Evolutionary conservation across 768 basidiomycete species (phyloP).

Genomic region (Rhizopogon rudus): DNA sequence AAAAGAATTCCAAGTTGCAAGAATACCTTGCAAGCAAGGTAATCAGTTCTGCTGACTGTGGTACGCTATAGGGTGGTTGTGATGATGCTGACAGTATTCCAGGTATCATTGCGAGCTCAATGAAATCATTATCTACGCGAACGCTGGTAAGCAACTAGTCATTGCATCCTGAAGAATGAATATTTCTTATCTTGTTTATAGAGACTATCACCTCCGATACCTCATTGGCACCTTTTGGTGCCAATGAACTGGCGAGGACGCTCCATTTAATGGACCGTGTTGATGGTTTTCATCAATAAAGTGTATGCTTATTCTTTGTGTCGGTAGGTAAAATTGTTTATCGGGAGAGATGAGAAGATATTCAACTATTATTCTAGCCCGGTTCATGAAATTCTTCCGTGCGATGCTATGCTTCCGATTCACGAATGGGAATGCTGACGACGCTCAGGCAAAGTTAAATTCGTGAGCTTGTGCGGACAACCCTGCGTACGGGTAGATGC

Average conservation of each 20-base stretch:
- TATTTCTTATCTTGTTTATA: slow-evolving; percentile 3
- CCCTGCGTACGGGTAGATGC: slow-evolving; percentile 29
- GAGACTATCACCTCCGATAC: slow-evolving; percentile 14
- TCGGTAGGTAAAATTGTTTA: slow-evolving; percentile 4
- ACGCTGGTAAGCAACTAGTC: not conserved
- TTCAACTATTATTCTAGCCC: not conserved
- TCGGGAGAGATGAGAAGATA: too few relatives aligned
- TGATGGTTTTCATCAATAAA: slow-evolving; percentile 3
- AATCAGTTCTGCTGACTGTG: not conserved
- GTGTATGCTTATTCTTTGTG: slow-evolving; percentile 6
- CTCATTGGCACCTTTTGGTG: slow-evolving; percentile 12
- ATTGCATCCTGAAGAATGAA: not conserved
- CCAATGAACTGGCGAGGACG: slow-evolving; percentile 8
- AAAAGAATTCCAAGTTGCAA: too few relatives aligned
- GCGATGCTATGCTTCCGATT: not conserved
- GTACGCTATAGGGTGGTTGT: not conserved
- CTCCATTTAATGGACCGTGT: slow-evolving; percentile 7
- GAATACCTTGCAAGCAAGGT: too few relatives aligned
- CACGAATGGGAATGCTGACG: not conserved
- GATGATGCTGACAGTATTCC: not conserved
- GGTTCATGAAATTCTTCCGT: slow-evolving; percentile 11
- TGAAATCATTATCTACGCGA: slow-evolving; percentile 9
- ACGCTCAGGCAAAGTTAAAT: slow-evolving; percentile 20
- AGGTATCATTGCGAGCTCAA: slow-evolving; percentile 22
- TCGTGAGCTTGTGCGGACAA: slow-evolving; percentile 34